Conservation (phyloP, 164 flowering plant species). For the Aristolochia fimbriata region DNA sequence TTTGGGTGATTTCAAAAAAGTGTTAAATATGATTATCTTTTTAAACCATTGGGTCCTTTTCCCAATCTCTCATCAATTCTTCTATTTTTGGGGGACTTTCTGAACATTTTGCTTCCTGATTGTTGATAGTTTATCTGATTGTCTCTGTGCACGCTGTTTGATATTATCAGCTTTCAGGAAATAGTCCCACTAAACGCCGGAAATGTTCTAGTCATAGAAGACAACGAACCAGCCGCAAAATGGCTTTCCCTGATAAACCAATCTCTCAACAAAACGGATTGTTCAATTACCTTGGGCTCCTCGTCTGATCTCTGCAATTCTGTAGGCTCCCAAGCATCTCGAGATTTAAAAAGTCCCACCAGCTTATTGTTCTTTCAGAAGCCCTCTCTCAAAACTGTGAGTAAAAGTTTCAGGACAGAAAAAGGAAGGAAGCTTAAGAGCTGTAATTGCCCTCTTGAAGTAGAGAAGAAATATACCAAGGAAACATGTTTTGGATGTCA, state of each 20-base stretch:
- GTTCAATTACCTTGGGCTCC: constrained; percentile 2
- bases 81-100: too few relatives aligned
- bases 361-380: constrained; percentile 46
- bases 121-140: neutral
- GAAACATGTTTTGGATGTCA: constrained; percentile 59
- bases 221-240: constrained; percentile 70
- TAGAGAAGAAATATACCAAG: constrained; percentile 34
- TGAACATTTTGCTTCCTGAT: neutral
- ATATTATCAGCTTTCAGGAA: constrained; percentile 65
- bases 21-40: too few relatives aligned
- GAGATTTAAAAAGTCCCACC: constrained; percentile 14
- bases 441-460: constrained; percentile 49
- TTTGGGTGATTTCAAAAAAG: too few relatives aligned
- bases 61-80: too few relatives aligned
- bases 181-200: constrained; percentile 91
- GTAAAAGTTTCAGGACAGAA: constrained; percentile 51
- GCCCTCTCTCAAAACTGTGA: constrained; percentile 46
- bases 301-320: constrained; percentile 8
- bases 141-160: neutral
- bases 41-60: too few relatives aligned
- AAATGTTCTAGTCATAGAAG: constrained; percentile 76
- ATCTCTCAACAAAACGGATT: constrained; percentile 42
- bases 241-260: constrained; percentile 64
- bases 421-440: constrained; percentile 37
- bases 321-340: constrained; percentile 12